Evolutionary conservation across 192 early-diverging fungal genomes (phyloP), one percentile per base, ranked within the genome.

Genomic region (Mortierella alpina): DNA sequence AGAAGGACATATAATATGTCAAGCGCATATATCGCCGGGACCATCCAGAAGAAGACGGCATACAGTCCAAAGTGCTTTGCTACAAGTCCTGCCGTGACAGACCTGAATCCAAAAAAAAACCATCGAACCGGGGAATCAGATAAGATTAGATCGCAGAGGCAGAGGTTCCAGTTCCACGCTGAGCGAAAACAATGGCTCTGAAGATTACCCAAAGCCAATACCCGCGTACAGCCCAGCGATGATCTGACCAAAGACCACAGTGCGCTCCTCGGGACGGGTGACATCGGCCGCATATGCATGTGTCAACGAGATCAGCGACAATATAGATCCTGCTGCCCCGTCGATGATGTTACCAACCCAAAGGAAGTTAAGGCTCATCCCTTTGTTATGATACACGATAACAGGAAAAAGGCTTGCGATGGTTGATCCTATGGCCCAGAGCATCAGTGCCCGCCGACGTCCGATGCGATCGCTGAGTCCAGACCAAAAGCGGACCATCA

Each of bases 251-350:
- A 79, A 79, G 46, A 71, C 76, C 1, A 79, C 76, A 7, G 57
- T 67, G 39, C 76, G 55, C 42, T 70, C 41, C 7, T 79, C 59
- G 18, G 53, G 52, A 17, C 2, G 20, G 10, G 76, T 72, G 45
- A 79, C 63, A 66, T 79, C 76, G 4, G 69, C 68, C 3, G 63
- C 69, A 39, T 78, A 78, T 6, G 75, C 62, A 49, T 78, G 68
- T 0, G 58, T 66, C 13, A 78, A n/a, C 23, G 69, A 63, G 49
- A 72, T 66, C 15, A 79, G 6, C 5, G 57, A 62, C 0, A 62
- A 40, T 39, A 67, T 10, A 22, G 69, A 66, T 7, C 76, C 76
- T 48, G 31, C 69, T n/a, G 48, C 7, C 7, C 76, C 76, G 45
- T 79, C 76, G 7, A 79, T 13, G 18, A 72, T 44, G 31, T 53